Base-by-base conservation (phyloP, 2,329 filamentous ascomycete genomes). In the Diaporthe citri region DNA sequence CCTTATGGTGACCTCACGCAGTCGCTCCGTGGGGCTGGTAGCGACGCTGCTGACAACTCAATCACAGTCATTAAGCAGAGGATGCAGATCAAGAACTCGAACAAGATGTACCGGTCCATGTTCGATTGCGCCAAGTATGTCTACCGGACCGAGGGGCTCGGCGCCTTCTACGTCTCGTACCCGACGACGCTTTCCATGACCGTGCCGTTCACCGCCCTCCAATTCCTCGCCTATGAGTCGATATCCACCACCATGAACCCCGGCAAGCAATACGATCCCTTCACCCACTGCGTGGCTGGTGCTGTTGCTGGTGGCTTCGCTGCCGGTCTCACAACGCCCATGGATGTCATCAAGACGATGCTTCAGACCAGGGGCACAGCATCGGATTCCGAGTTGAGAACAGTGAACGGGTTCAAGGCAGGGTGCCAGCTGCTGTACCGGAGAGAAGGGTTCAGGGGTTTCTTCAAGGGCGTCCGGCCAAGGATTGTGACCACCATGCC, bases 181-280 rank as follows among this genome's bases (percentile, higher is more conserved):
- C 97, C 97, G 22, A 99, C 97, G 28, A 99, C 97, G 3, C 88
- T 99, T 39, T 97, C 95, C 81, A 99, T 99, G 97, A 98, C 97
- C 20, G 95, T 99, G 2, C 97, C 97, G 4, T 99, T 98, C 84
- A 98, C 96, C 17, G 96, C 97, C 12, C 91, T 98, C 13, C 97
- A 99, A 83, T 98, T 99, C 84, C 95, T 98, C 82, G 95, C 96
- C 73, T 99, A 99, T 89, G 97, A 98, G 84, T 98, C 96, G 39
- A 92, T 98, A 78, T 98, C 96, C 3, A 98, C 97, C 79, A 84
- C 93, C 67, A 95, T 98, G 92, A 98, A 98, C 84, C 95, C 96
- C 0, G 87, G 88, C 39, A 94, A 94, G 82, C 89, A 89, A 75
- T 98, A 99, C 85, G 96, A 98, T 81, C 97, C 97, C 1, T 88